These are phyloP conservation scores for Sclerotinia spermophila DNA, from an alignment of 2,329 filamentous ascomycete genomes.

Conservation along the genomic window DNA sequence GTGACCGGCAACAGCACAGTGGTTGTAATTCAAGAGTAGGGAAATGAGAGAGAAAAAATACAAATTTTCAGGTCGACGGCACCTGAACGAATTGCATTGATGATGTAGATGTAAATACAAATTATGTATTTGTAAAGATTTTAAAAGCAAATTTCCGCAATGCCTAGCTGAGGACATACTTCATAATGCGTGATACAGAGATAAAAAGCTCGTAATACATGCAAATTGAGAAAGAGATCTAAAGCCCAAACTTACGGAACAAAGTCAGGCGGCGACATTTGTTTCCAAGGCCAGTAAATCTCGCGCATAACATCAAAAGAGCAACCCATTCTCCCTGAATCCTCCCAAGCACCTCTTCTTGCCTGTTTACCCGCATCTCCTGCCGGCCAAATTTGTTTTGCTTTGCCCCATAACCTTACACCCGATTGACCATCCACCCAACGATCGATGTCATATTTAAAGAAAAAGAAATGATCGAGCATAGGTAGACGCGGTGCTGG, in stretches of 20 bases:
- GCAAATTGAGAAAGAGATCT: not conserved
- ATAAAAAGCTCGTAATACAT: not conserved
- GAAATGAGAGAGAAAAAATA: not conserved
- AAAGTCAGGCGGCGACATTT: slow-evolving; percentile 16
- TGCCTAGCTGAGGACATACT: slow-evolving; percentile 4
- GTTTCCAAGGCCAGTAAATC: slow-evolving; percentile 18
- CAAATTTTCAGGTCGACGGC: not conserved
- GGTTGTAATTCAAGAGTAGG: not conserved
- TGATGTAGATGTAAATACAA: not conserved
- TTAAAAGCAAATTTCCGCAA: slow-evolving; percentile 7
- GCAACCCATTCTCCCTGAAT: slow-evolving; percentile 9
- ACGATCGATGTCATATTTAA: slow-evolving; percentile 17
- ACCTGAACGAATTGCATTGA: not conserved
- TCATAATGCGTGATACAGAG: not conserved
- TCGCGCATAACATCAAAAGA: slow-evolving; percentile 16
- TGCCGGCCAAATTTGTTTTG: slow-evolving; percentile 13
- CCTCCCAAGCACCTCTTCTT: slow-evolving; percentile 16
- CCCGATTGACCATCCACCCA: slow-evolving; percentile 15
- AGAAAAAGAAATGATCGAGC: slow-evolving; percentile 16
- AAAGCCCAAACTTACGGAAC: not conserved
- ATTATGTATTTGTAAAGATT: not conserved
- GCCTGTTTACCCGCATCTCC: slow-evolving; percentile 11
- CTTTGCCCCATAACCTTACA: slow-evolving; percentile 11
- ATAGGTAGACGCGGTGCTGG: slow-evolving; percentile 7
- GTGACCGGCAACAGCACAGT: not conserved